These are phyloP conservation scores for Sicyos edulis DNA, from an alignment of 306 rosid genomes.

Conservation along the genomic window DNA sequence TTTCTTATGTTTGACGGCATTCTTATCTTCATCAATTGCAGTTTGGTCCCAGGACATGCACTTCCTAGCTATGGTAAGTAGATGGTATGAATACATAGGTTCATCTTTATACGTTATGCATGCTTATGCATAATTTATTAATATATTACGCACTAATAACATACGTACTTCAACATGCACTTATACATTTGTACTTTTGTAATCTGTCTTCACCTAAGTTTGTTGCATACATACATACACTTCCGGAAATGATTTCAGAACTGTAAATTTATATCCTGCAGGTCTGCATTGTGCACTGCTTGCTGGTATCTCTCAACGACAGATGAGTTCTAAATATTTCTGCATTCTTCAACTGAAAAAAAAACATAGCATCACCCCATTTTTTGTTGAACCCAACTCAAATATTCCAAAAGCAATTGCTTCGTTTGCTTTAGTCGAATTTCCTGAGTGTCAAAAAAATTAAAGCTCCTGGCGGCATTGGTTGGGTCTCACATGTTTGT, in stretches of 20 bases:
- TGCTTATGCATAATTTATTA: neutral
- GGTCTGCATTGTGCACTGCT: conserved; percentile 90
- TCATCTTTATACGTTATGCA: neutral
- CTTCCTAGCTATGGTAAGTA: conserved; percentile 74
- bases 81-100: conserved; percentile 4
- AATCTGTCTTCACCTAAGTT: neutral
- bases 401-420: neutral
- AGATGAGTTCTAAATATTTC: conserved; percentile 5
- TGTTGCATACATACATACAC: neutral
- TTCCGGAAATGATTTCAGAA: conserved; percentile 24
- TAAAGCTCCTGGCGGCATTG: too few species aligned
- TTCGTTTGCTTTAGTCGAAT: neutral
- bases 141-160: neutral
- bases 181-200: neutral
- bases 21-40: conserved; percentile 35
- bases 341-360: conserved; percentile 7
- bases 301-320: conserved; percentile 51
- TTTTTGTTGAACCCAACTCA: neutral
- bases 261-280: conserved; percentile 34
- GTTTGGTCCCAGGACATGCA: conserved; percentile 77
- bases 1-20: neutral
- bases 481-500: too few species aligned
- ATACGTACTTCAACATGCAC: neutral
- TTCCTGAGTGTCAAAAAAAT: neutral
- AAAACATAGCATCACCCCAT: neutral